Conservation (phyloP, 305 asterid genomes). For the Fraxinus angustifolia region DNA sequence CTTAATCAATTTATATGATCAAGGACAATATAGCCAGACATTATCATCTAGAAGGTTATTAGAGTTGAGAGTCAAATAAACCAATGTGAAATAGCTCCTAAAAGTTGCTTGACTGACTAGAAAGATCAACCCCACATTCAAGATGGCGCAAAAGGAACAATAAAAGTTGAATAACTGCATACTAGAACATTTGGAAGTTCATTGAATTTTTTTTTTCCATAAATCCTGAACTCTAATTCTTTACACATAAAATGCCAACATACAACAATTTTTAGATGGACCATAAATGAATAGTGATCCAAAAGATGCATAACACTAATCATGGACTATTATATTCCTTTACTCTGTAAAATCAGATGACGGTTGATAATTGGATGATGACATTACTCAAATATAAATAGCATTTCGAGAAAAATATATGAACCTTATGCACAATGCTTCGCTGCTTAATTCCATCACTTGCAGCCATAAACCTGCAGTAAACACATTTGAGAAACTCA, state of each 20-base stretch:
- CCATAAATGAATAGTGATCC: background rate
- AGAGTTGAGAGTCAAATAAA: background rate
- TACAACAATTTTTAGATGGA: background rate
- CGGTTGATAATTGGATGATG: background rate
- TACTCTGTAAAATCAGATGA: background rate
- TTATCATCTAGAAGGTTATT: background rate
- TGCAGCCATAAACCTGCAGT: conserved; percentile 74
- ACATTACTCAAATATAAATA: background rate
- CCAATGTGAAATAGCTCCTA: background rate
- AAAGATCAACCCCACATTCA: background rate
- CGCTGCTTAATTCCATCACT: conserved; percentile 77
- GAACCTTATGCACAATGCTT: conserved; percentile 65
- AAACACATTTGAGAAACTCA: conserved; percentile 12
- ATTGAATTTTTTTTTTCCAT: background rate
- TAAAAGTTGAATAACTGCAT: background rate
- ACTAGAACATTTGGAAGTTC: background rate
- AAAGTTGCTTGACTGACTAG: background rate
- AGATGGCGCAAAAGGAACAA: background rate
- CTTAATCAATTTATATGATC: background rate
- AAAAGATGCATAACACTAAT: background rate
- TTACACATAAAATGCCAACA: background rate
- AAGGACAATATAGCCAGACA: background rate
- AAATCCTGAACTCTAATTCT: background rate
- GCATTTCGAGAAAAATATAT: background rate
- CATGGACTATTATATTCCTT: background rate